Evolutionary conservation across 1,284 basidiomycete species (phyloP), one percentile per base, ranked within the genome.

Genomic region (Heterobasidion annosum): DNA sequence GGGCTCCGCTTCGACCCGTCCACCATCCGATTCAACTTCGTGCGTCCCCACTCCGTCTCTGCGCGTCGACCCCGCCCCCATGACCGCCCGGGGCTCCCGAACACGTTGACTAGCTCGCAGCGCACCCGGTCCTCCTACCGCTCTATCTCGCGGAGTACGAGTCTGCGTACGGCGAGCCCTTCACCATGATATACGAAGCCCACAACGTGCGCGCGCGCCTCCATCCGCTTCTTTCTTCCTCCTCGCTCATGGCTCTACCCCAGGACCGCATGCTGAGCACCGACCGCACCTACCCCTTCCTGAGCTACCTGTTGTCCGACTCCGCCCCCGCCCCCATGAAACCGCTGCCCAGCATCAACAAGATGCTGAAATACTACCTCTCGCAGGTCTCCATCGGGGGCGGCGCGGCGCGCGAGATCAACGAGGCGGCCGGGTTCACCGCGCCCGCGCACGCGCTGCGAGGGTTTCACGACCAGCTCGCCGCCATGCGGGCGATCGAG

Each of bases 51-150:
- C 50, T 8, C 47, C 35, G 12, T 61, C n/a, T 50, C 56, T n/a
- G 45, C 46, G 55, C 2, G 32, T 48, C 32, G 25, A 40, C 10
- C n/a, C 8, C 37, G 37, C 2, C 3, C 37, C 37, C n/a, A 40
- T 47, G 45, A 18, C 45, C n/a, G 2, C 45, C 9, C 25, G 45
- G 12, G 15, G 9, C 16, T 19, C 10, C 45, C 25, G 10, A 47
- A 10, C 16, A 46, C 65, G 34, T 67, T 73, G 51, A 65, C 62
- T n/a, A 74, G 73, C 59, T 69, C 1, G 71, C 73, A 12, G 70
- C 70, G 37, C 74, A 73, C 55, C 74, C 74, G 1, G 63, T 77
- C 48, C 68, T 76, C 44, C 58, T 76, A 1, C 74, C 74, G 10
- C 62, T 71, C 3, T 76, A 75, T 55, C 58, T 76, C 8, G 59